These are phyloP conservation scores for Mycena haematopus DNA, from an alignment of 768 basidiomycete species.

Conservation along the genomic window DNA sequence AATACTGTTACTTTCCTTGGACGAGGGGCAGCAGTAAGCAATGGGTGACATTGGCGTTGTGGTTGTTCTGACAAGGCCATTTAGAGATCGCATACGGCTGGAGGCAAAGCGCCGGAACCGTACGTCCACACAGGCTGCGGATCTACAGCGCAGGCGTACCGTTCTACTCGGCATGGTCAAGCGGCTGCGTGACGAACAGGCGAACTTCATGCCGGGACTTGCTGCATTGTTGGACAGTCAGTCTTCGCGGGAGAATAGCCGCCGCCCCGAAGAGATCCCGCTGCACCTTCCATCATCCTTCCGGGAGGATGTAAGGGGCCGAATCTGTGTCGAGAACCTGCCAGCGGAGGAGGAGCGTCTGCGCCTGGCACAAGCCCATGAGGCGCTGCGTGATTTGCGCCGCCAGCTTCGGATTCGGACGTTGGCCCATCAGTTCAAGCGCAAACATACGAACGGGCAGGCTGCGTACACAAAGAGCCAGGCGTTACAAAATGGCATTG, in stretches of 20 bases:
- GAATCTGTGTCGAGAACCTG: slow-evolving; percentile 26
- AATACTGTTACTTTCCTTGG: too few species aligned
- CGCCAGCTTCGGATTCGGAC: too few species aligned
- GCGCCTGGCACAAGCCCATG: slow-evolving; percentile 28
- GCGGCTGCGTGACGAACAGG: slow-evolving; percentile 12
- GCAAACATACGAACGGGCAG: too few species aligned
- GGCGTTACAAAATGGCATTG: too few species aligned
- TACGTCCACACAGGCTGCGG: slow-evolving; percentile 5
- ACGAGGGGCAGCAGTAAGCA: too few species aligned
- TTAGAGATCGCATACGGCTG: too few species aligned
- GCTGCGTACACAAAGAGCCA: too few species aligned
- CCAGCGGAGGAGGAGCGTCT: slow-evolving; percentile 31
- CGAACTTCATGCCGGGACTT: slow-evolving; percentile 16
- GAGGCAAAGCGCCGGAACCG: neutral
- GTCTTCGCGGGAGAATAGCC: neutral
- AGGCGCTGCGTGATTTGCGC: too few species aligned
- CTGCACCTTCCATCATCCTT: slow-evolving; percentile 34
- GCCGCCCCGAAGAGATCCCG: slow-evolving; percentile 23
- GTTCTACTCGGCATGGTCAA: neutral
- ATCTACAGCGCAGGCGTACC: slow-evolving; percentile 6
- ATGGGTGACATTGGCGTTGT: too few species aligned
- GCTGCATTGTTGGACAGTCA: neutral
- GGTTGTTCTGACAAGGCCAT: too few species aligned
- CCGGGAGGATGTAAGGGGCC: neutral
- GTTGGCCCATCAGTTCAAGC: too few species aligned